Conservation (phyloP, 495 filamentous ascomycete species). For the Tuber calosporum region DNA sequence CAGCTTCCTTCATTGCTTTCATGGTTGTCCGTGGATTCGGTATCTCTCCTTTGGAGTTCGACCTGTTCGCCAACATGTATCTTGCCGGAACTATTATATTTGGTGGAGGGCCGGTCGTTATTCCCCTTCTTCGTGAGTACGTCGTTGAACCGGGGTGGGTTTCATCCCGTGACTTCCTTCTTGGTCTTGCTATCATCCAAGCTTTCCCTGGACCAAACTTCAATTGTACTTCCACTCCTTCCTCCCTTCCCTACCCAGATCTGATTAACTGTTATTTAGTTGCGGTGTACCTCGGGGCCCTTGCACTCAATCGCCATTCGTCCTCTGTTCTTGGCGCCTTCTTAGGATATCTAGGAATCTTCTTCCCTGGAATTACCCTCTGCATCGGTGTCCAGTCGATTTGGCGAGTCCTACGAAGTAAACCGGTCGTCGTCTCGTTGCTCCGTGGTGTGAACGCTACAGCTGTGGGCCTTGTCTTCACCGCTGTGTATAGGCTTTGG, state of each 20-base stretch:
- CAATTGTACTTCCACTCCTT: conserved; percentile 49
- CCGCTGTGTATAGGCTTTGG: conserved; percentile 79
- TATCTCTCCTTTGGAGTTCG: conserved; percentile 48
- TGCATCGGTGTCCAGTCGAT: conserved; percentile 62
- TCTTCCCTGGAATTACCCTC: conserved; percentile 60
- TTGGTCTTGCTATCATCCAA: conserved; percentile 76
- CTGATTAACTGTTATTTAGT: conserved; percentile 37
- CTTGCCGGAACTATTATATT: conserved; percentile 86
- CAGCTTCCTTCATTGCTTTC: conserved; percentile 53
- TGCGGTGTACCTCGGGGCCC: conserved; percentile 65
- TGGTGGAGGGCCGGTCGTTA: conserved; percentile 78
- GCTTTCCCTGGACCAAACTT: conserved; percentile 82
- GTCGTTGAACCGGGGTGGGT: conserved; percentile 78
- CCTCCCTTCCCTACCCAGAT: not conserved
- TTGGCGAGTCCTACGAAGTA: conserved; percentile 56
- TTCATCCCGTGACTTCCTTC: conserved; percentile 66
- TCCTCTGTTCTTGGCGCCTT: conserved; percentile 53
- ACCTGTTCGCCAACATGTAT: conserved; percentile 73
- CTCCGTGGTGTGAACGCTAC: conserved; percentile 67
- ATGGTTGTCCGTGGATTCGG: conserved; percentile 53
- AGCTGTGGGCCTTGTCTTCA: conserved; percentile 73
- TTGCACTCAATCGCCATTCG: conserved; percentile 47
- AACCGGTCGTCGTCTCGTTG: conserved; percentile 51
- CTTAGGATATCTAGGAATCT: conserved; percentile 64
- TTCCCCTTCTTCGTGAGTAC: conserved; percentile 70